These are phyloP conservation scores for Diaporthe sp. DNA, from an alignment of 2,329 filamentous ascomycete species.

Conservation along the genomic window DNA sequence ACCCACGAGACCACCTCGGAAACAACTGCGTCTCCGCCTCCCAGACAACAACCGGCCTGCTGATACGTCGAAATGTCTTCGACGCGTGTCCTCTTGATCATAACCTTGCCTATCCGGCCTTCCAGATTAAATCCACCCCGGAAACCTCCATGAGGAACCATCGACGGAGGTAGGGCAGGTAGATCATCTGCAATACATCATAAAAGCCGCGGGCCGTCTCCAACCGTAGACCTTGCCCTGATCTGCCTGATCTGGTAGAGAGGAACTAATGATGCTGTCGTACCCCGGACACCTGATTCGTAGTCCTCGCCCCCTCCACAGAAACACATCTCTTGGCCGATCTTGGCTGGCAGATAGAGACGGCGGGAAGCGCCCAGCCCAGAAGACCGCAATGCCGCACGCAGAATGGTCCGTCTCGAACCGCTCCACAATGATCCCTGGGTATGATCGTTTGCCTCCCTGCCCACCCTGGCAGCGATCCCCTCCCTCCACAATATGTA, in stretches of 20 bases:
- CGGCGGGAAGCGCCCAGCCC: neutral
- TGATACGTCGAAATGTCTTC: neutral
- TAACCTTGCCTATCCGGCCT: neutral
- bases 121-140: no score
- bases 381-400: neutral
- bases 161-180: neutral
- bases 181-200: neutral
- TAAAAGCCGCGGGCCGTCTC: neutral
- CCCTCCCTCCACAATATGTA: neutral
- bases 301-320: neutral
- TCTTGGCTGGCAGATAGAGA: conserved; percentile 26
- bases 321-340: conserved; percentile 18
- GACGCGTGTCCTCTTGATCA: neutral
- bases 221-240: neutral
- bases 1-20: neutral
- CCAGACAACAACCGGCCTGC: neutral
- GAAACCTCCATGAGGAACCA: neutral
- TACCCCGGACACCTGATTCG: neutral
- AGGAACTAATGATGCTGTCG: neutral
- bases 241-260: neutral
- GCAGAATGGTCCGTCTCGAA: neutral
- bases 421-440: conserved; percentile 6
- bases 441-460: neutral
- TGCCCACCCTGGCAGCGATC: neutral
- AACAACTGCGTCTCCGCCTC: neutral